These are phyloP conservation scores for Diphasiastrum complanatum DNA, from an alignment of 83 land plant genomes.

Conservation along the genomic window DNA sequence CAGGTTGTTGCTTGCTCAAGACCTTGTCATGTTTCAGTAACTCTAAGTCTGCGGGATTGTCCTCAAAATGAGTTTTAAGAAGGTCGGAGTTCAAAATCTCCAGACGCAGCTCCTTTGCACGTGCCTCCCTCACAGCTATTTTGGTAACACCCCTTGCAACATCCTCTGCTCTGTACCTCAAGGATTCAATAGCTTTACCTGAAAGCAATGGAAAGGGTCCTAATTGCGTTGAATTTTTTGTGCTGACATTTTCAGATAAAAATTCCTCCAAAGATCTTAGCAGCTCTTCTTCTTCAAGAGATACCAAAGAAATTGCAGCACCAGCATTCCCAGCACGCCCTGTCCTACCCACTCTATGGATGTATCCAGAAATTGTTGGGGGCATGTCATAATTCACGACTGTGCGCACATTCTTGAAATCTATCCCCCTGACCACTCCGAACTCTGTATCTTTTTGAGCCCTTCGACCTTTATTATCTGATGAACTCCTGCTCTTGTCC, in stretches of 20 bases:
- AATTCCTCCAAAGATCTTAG: slow-evolving; percentile 46
- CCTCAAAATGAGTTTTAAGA: slow-evolving; percentile 87
- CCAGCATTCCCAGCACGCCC: slow-evolving; percentile 87
- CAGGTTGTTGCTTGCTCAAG: slow-evolving; percentile 9
- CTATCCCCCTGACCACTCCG: slow-evolving; percentile 95
- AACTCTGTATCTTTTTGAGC: slow-evolving; percentile 64
- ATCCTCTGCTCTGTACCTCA: slow-evolving; percentile 93
- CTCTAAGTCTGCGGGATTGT: slow-evolving; percentile 72
- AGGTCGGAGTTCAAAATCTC: slow-evolving; percentile 93
- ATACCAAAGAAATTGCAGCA: slow-evolving; percentile 78
- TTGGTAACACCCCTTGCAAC: slow-evolving; percentile 78
- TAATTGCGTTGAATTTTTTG: slow-evolving; percentile 34
- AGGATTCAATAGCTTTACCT: slow-evolving; percentile 70
- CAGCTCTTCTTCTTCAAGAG: slow-evolving; percentile 54
- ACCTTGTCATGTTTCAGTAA: slow-evolving; percentile 11
- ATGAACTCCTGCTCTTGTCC: slow-evolving; percentile 24
- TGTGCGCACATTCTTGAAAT: slow-evolving; percentile 89
- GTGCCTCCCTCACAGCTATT: slow-evolving; percentile 68
- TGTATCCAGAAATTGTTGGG: slow-evolving; percentile 48
- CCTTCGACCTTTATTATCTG: slow-evolving; percentile 48
- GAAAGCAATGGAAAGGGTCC: slow-evolving; percentile 71
- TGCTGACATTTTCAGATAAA: slow-evolving; percentile 33
- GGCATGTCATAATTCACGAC: slow-evolving; percentile 93
- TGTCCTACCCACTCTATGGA: slow-evolving; percentile 92
- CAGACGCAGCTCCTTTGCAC: slow-evolving; percentile 84